Base-by-base conservation (phyloP, 2,329 filamentous ascomycete species). In the Aspergillus fumigatus region DNA sequence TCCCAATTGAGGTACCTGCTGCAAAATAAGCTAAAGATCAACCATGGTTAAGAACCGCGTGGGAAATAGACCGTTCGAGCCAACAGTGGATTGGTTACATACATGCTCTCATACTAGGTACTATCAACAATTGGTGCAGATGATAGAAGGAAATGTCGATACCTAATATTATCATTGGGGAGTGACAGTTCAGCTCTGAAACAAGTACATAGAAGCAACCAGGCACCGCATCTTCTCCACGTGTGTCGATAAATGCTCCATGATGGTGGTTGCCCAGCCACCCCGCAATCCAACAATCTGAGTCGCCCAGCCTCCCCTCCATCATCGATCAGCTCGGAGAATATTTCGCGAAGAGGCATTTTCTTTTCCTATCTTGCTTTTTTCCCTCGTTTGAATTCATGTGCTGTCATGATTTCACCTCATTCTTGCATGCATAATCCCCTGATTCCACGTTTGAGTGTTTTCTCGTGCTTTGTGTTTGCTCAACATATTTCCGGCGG, bases 251-350 rank as follows among this genome's bases (percentile, higher is more conserved):
- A 38, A 38, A 51, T 23, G 14, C 25, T 38, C 21, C 21, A 53
- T 17, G 26, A 38, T 23, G 45, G 41, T 25, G 35, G 58, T 56
- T 59, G 61, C 64, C 69, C 70, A 72, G 70, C 70, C 70, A 67
- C 70, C 67, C 54, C 59, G 52, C 63, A 59, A 35, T 41, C 40
- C 29, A 49, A 32, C 48, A 47, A 48, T 49, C 48, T 67, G 56
- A 68, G 61, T 70, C 62, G 68, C 64, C 70, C 69, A 71, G 68
- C 70, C 70, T 69, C 69, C 62, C 54, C 62, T 55, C 60, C 50
- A 56, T 59, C 54, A 52, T 59, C 55, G 49, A 59, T 57, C 50
- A 64, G 58, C 32, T 38, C 32, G 32, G 14, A 38, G 32, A 17
- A 38, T 25, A 11, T 47, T 7, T 47, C 43, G 7, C 3, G 19